These are phyloP conservation scores for Grosmannia huntii DNA, from an alignment of 2,329 filamentous ascomycete species.

Conservation along the genomic window DNA sequence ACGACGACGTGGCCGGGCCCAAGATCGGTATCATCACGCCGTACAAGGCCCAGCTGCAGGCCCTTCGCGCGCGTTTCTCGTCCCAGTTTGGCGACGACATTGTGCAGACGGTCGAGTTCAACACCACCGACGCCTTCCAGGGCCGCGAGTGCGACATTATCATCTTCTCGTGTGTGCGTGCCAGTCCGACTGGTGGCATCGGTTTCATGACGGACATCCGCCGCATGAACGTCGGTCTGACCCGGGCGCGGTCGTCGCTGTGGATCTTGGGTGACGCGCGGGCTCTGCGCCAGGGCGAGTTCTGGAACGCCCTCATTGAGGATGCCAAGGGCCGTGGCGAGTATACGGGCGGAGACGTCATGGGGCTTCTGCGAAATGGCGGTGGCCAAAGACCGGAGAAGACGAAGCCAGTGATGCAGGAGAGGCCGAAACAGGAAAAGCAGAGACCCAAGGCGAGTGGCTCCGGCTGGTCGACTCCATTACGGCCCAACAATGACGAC, in stretches of 20 bases:
- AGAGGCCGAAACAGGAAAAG: background rate
- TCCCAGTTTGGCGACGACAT: conserved; percentile 62
- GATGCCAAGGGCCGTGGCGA: conserved; percentile 63
- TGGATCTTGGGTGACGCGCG: conserved; percentile 93
- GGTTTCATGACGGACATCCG: conserved; percentile 97
- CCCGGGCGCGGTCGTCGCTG: conserved; percentile 87
- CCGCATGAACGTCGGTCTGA: conserved; percentile 98
- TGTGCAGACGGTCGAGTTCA: conserved; percentile 78
- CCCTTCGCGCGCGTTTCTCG: conserved; percentile 64
- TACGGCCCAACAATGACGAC: background rate
- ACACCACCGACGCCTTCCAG: conserved; percentile 97
- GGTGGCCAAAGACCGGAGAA: background rate
- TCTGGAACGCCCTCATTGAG: conserved; percentile 77
- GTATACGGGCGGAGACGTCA: conserved; percentile 57
- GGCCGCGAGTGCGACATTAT: conserved; percentile 95
- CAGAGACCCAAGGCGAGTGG: background rate
- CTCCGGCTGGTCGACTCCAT: background rate
- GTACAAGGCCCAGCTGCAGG: conserved; percentile 83
- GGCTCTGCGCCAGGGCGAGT: conserved; percentile 74
- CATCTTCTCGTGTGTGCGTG: conserved; percentile 96
- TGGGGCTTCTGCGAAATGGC: conserved; percentile 34
- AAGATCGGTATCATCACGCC: conserved; percentile 97
- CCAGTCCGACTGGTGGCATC: conserved; percentile 83
- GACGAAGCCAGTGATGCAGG: background rate
- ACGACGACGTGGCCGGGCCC: conserved; percentile 54